Base-by-base conservation (phyloP, 2,329 filamentous ascomycete genomes). In the Botrytis cinerea region DNA sequence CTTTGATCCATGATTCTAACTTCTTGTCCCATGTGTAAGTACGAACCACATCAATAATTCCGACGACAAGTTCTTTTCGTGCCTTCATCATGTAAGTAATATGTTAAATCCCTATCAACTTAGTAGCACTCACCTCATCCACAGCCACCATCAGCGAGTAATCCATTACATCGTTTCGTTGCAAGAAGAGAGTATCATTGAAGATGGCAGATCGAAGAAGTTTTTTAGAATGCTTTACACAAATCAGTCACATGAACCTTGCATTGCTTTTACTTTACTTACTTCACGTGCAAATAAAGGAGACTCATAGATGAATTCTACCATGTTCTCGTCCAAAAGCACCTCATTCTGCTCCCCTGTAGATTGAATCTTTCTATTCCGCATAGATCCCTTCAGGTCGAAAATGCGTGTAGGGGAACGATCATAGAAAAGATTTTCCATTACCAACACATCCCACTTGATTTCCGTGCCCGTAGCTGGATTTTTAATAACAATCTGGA, bases 21-120 rank as follows among this genome's bases (percentile, higher is more conserved):
- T 98, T 98, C 87, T 99, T 99, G 85, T 99, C 96, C 94, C 96
- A 99, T 0, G 96, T 99, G 81, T 98, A 99, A 0, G 96, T 99
- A 72, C 96, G 90, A 77, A 99, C 98, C 82, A 96, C 98, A 82
- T 99, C 95, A 76, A 99, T 98, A 79, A 99, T 98, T 7, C 96
- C 96, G 2, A 99, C 95, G 22, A 98, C 94, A 22, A 99, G 89
- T 83, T 99, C 95, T 79, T 95, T 95, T 76, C 90, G 89, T 54
- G 87, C 87, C 76, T 79, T 51, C 20, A 61, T 14, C 25, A 28
- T 28, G 68, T 75, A 43, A 75, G 73, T 18, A 69, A 59, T 28
- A n/a, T 43, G 14, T 32, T 25, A 5, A 45, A 43, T 57, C n/a
- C 9, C 25, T 43, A 9, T 45, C 12, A 25, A 18, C 20, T 32